These are phyloP conservation scores for Trichophyton schoenleinii DNA, from an alignment of 2,329 filamentous ascomycete species.

Conservation along the genomic window DNA sequence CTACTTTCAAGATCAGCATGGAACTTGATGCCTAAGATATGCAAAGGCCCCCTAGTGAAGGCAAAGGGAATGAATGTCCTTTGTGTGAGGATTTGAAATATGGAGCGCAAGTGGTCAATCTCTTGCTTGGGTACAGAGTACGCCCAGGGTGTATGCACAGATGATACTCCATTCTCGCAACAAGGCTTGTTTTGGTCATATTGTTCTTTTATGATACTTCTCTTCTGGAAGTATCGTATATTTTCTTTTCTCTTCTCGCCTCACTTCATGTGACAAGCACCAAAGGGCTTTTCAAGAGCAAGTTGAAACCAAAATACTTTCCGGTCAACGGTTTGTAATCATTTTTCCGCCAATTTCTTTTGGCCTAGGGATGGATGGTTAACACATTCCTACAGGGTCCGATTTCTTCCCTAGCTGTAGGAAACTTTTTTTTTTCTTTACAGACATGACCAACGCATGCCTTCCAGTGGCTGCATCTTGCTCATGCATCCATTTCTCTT, in stretches of 20 bases:
- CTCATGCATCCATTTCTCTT: background rate
- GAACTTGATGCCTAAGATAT: background rate
- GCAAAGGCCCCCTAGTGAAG: background rate
- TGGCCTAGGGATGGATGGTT: background rate
- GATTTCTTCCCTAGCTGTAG: background rate
- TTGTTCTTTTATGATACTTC: constrained; percentile 1
- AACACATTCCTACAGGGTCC: background rate
- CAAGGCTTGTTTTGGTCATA: background rate
- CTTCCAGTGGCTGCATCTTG: background rate
- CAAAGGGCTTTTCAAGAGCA: background rate
- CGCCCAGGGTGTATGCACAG: background rate
- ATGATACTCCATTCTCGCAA: background rate
- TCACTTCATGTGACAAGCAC: background rate
- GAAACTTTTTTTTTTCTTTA: background rate
- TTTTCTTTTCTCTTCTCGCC: background rate
- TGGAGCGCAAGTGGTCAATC: background rate
- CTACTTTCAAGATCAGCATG: background rate
- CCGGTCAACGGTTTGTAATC: background rate
- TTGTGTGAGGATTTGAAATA: background rate
- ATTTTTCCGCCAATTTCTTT: background rate
- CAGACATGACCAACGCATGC: background rate
- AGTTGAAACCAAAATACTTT: background rate
- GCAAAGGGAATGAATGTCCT: background rate
- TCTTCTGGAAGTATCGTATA: background rate
- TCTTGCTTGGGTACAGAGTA: background rate